Conservation (phyloP, 2,329 filamentous ascomycete species). For the Bertia moriformis region DNA sequence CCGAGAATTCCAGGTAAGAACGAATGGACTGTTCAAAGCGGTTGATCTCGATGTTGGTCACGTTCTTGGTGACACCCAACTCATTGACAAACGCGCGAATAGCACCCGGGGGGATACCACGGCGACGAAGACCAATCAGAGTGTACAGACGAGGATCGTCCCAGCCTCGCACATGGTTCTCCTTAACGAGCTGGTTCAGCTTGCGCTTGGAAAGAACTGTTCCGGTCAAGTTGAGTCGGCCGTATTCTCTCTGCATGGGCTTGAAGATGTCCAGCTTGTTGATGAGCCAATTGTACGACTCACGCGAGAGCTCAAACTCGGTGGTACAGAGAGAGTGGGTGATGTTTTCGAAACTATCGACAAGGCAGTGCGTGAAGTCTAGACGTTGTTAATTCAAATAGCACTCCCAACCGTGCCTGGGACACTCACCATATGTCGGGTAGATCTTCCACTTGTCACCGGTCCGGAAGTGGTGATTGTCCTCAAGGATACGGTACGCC, state of each 20-base stretch:
- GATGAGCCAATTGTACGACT: constrained; percentile 84
- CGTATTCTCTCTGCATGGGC: constrained; percentile 85
- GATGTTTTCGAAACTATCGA: constrained; percentile 83
- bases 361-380: constrained; percentile 72
- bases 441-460: constrained; percentile 82
- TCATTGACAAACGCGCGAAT: constrained; percentile 84
- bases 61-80: constrained; percentile 74
- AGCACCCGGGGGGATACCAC: constrained; percentile 76
- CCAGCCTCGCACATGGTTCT: constrained; percentile 71
- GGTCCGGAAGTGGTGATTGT: constrained; percentile 61
- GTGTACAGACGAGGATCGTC: constrained; percentile 86
- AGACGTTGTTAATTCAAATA: no score
- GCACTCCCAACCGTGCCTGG: constrained; percentile 19
- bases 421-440: constrained; percentile 75
- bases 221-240: constrained; percentile 64
- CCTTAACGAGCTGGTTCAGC: constrained; percentile 64
- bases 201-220: constrained; percentile 80
- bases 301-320: constrained; percentile 72
- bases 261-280: constrained; percentile 69
- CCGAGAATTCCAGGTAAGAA: constrained; percentile 72
- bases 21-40: constrained; percentile 79
- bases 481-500: constrained; percentile 70
- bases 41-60: constrained; percentile 63
- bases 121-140: constrained; percentile 65
- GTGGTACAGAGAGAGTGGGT: constrained; percentile 87